A percentile compares a stretch with the other conserved stretches of the same genome.
phyloP scores from a whole-genome alignment of 2,329 filamentous ascomycete genomes.

The Fusarium brevicatenulatum region DNA sequence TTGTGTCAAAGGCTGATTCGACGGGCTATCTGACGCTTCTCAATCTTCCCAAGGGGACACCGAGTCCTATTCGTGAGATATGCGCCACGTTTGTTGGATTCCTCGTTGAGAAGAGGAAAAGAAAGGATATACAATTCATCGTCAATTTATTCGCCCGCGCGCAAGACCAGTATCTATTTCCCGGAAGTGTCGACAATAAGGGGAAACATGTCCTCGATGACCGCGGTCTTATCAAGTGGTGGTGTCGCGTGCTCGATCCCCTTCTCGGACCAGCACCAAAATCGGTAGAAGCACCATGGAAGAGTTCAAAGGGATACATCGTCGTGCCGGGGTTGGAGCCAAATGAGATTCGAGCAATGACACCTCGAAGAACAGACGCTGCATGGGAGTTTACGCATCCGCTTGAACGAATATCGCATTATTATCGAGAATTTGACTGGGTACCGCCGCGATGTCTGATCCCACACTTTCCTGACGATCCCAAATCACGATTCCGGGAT shows the following conservation, averaged over 20 bases:
- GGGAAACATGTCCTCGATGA: constrained; percentile 94
- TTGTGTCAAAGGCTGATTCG: constrained; percentile 96
- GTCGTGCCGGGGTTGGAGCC: constrained; percentile 86
- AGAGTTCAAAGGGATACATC: constrained; percentile 77
- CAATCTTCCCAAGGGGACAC: constrained; percentile 67
- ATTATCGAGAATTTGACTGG: constrained; percentile 64
- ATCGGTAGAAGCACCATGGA: constrained; percentile 51
- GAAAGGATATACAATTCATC: constrained; percentile 74
- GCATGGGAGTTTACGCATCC: constrained; percentile 78
- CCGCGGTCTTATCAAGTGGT: constrained; percentile 91
- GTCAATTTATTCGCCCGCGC: constrained; percentile 92
- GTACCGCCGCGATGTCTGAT: constrained; percentile 86
- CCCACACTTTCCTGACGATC: constrained; percentile 93
- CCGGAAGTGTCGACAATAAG: constrained; percentile 84
- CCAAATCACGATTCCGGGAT: constrained; percentile 87
- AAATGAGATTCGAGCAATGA: constrained; percentile 82
- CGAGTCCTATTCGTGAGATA: constrained; percentile 79
- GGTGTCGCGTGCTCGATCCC: constrained; percentile 88
- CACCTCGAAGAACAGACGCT: constrained; percentile 65
- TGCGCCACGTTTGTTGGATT: constrained; percentile 80
- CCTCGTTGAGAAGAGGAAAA: constrained; percentile 73
- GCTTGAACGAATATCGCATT: constrained; percentile 72
- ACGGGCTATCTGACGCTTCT: constrained; percentile 84
- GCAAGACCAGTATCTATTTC: constrained; percentile 94
- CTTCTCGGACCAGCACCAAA: constrained; percentile 65